Evolutionary conservation across 2,329 filamentous ascomycete genomes (phyloP).

Genomic region (Apiospora aurea): DNA sequence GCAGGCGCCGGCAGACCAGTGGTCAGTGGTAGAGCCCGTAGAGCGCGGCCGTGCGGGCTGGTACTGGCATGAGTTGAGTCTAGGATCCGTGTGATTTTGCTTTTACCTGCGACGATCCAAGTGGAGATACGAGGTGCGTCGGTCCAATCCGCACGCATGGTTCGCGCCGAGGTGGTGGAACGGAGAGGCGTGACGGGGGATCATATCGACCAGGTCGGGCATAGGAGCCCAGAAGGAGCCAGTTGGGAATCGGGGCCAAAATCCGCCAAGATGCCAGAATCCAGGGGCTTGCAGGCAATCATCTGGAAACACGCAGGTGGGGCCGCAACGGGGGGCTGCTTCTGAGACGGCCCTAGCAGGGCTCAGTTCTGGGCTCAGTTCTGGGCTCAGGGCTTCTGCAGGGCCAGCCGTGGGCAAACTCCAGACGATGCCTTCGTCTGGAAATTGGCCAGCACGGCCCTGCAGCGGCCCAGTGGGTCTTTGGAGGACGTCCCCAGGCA

Average conservation of each 20-base stretch:
- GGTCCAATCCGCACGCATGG: neutral
- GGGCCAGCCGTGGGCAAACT: too few relatives aligned
- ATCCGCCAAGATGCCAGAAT: neutral
- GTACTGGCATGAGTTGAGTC: neutral
- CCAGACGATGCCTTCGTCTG: conserved; percentile 7
- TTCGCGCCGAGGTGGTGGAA: neutral
- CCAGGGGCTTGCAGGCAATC: conserved; percentile 12
- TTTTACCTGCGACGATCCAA: conserved; percentile 11
- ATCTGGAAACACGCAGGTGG: conserved; percentile 13
- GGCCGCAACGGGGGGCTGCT: neutral
- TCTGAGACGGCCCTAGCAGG: neutral
- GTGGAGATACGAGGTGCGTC: neutral
- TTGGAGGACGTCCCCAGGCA: too few relatives aligned
- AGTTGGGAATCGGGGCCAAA: neutral
- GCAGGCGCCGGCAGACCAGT: neutral
- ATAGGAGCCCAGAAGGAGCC: neutral
- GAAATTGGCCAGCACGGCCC: neutral
- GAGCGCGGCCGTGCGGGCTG: neutral
- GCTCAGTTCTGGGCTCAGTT: neutral
- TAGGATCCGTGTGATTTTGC: neutral
- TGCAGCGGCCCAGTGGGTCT: too few relatives aligned
- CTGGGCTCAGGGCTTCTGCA: too few relatives aligned
- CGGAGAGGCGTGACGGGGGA: neutral
- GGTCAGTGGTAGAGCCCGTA: neutral
- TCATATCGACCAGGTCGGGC: conserved; percentile 15